Percentiles rank a stretch among this genome's conserved stretches.
Conservation (phyloP, 2,329 filamentous ascomycete species). For the Fusarium sp. region DNA sequence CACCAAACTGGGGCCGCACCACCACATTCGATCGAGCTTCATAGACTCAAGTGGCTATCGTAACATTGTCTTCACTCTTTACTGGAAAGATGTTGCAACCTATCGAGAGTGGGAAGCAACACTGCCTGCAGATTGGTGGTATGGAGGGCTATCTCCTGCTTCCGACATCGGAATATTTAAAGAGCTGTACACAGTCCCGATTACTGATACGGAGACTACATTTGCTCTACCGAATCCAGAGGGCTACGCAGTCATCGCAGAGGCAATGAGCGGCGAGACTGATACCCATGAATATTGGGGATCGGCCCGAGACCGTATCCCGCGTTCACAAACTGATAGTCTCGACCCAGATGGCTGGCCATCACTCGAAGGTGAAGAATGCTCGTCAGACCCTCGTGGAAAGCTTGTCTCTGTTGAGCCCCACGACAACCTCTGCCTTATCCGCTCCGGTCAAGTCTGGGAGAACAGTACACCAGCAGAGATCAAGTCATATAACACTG, state of each 20-base stretch:
- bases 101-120: neutral
- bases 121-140: neutral
- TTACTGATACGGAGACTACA: neutral
- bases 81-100: neutral
- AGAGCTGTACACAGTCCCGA: neutral
- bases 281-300: neutral
- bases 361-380: neutral
- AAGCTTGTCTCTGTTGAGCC: fast-evolving
- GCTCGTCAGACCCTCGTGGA: neutral
- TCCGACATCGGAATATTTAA: neutral
- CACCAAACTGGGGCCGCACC: neutral
- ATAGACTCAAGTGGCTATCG: neutral
- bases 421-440: fast-evolving
- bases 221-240: neutral
- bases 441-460: neutral
- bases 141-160: neutral
- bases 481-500: fast-evolving
- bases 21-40: neutral
- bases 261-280: neutral
- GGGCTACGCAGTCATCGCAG: neutral
- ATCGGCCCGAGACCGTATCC: fast-evolving
- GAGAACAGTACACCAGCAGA: neutral
- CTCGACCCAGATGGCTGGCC: neutral
- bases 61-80: neutral
- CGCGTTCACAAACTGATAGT: neutral